phyloP scores from a whole-genome alignment of 371 early-diverging fungal species.

The Mucor circinelloides region DNA sequence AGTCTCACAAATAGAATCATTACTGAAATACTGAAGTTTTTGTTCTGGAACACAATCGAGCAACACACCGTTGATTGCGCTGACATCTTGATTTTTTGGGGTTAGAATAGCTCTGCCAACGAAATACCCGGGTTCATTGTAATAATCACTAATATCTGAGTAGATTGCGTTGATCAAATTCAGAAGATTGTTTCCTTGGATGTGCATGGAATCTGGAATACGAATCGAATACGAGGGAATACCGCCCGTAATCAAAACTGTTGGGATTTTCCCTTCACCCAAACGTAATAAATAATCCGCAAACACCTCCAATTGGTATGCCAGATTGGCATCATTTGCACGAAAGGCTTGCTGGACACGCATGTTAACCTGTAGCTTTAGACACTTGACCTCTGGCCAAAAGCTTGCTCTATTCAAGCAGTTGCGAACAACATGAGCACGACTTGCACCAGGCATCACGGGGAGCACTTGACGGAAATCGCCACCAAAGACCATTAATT shows the following conservation, averaged over 20 bases:
- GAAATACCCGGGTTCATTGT: neutral
- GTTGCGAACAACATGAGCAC: conserved; percentile 1
- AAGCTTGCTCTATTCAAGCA: neutral
- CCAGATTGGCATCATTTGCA: neutral
- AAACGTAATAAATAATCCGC: neutral
- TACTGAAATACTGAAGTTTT: neutral
- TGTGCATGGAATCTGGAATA: too few relatives aligned
- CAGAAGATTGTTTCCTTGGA: too few relatives aligned
- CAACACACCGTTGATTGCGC: neutral
- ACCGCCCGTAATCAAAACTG: too few relatives aligned
- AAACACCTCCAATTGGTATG: conserved; percentile 8
- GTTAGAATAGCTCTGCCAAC: neutral
- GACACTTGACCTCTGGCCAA: neutral
- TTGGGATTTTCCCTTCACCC: neutral
- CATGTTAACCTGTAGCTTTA: neutral
- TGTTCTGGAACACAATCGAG: neutral
- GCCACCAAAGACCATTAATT: conserved; percentile 22
- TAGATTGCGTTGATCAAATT: too few relatives aligned
- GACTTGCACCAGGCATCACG: conserved; percentile 4
- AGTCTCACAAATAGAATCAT: neutral
- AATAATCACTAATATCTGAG: too few relatives aligned
- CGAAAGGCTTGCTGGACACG: conserved; percentile 3
- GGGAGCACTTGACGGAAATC: conserved; percentile 27
- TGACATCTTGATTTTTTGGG: neutral
- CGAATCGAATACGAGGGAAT: too few relatives aligned